These are phyloP conservation scores for Kuraishia capsulata DNA, from an alignment of 805 yeast genomes.

Conservation along the genomic window DNA sequence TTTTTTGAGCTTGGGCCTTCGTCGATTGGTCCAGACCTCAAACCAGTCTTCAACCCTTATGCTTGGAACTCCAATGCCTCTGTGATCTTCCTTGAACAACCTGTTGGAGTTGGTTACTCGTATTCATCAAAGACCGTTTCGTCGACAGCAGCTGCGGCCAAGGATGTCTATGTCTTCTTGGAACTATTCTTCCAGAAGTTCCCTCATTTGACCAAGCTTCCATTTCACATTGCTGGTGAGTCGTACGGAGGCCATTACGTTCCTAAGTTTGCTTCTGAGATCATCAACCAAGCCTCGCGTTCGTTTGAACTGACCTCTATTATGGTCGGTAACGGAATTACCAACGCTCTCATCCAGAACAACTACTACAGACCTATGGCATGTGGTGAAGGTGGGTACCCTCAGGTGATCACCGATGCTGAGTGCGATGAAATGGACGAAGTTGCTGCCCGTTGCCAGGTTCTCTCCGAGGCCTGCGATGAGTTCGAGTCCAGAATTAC, in stretches of 20 bases:
- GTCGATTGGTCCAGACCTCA: constrained; percentile 47
- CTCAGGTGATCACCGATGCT: constrained; percentile 67
- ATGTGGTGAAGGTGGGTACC: constrained; percentile 82
- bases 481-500: constrained; percentile 64
- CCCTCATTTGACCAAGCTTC: constrained; percentile 40
- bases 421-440: constrained; percentile 67
- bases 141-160: constrained; percentile 73
- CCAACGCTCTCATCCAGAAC: constrained; percentile 77
- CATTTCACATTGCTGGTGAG: constrained; percentile 88
- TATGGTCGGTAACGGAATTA: constrained; percentile 84
- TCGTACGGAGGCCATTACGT: constrained; percentile 93
- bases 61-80: constrained; percentile 84
- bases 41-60: constrained; percentile 62
- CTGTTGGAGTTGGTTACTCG: constrained; percentile 78
- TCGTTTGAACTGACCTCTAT: constrained; percentile 64
- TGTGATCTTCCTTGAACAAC: constrained; percentile 82
- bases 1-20: constrained; percentile 86
- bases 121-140: constrained; percentile 56
- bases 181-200: constrained; percentile 73
- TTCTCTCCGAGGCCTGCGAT: constrained; percentile 74
- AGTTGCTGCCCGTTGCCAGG: constrained; percentile 68
- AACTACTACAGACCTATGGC: constrained; percentile 87
- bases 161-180: constrained; percentile 73
- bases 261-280: constrained; percentile 81
- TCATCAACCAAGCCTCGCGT: constrained; percentile 49